A percentile compares a stretch with the other conserved stretches of the same genome.
Conservation (phyloP, 352 stramenopile genomes). For the Phytopythium litorale region DNA sequence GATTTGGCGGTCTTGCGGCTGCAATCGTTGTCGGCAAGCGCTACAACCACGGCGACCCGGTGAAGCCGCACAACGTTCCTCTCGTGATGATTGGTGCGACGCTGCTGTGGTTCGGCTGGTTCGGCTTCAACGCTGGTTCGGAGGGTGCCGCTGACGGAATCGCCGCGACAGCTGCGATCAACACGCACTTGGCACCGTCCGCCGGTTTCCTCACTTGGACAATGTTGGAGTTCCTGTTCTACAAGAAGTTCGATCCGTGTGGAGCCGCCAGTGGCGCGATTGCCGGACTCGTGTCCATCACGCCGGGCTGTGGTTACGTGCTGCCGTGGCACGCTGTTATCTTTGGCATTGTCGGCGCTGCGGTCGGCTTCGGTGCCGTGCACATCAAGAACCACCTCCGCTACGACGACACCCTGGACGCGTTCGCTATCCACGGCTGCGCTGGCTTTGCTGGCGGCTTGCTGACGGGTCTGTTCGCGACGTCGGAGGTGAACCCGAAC, state of each 20-base stretch:
- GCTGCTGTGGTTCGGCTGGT: conserved; percentile 86
- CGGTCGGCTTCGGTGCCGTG: conserved; percentile 47
- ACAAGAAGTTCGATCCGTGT: conserved; percentile 62
- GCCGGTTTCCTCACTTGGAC: conserved; percentile 73
- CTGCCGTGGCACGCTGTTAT: conserved; percentile 62
- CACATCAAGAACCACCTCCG: conserved; percentile 61
- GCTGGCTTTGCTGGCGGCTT: conserved; percentile 59
- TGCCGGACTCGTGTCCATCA: conserved; percentile 65
- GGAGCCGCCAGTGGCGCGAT: conserved; percentile 58
- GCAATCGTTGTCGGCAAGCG: conserved; percentile 67
- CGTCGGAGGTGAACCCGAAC: conserved; percentile 45
- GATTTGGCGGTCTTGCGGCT: conserved; percentile 70
- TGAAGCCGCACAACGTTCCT: conserved; percentile 83
- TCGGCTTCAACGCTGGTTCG: conserved; percentile 80
- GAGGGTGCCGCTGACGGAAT: conserved; percentile 55
- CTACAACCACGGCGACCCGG: conserved; percentile 65
- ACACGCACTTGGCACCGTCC: conserved; percentile 63
- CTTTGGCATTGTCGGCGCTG: conserved; percentile 62
- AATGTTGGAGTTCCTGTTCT: conserved; percentile 40
- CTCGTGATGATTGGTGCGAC: conserved; percentile 79
- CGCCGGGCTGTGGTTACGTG: conserved; percentile 67
- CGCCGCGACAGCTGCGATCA: conserved; percentile 63
- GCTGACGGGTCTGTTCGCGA: conserved; percentile 69
- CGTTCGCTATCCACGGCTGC: conserved; percentile 71
- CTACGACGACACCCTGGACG: conserved; percentile 83